Base-by-base conservation (phyloP, 345 rosid genomes). In the Murraya paniculata region DNA sequence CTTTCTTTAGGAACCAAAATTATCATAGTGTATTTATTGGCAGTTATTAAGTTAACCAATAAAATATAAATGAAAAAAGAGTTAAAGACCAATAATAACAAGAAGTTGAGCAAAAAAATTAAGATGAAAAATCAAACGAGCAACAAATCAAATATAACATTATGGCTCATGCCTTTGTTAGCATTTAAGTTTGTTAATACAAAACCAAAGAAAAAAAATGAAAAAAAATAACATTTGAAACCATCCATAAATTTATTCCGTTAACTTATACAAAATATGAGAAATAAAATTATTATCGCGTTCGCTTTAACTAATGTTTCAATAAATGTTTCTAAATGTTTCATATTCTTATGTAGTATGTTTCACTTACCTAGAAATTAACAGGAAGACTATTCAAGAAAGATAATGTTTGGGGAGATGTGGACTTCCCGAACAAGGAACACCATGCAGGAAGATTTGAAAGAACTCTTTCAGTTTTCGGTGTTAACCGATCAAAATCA, bases 351-450 rank as follows among this genome's bases (percentile, higher is more conserved):
- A 53, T 16, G 77, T 21, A n/a, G 5, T 36, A 13, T 53, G 60
- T 50, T 45, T 56, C 11, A 39, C 11, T 13, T 31, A 39, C 78
- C 87, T 88, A 87, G 36, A 81, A 81, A 71, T 81, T 68, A 72
- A 89, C 85, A 41, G 95, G 92, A 78, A 93, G 93, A 82, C 85
- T 89, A 55, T 79, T 85, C 64, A 93, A 77, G 75, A 96, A 92
- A 2, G 98, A 85, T 39, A 92, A 79, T 9, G 88, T 88, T 83
- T 78, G 80, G 0, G 99, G 97, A 64, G 94, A 92, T 0, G 98
- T 85, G 57, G 98, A 94, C 81, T 92, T 96, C 50, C 98, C 99
- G 71, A 94, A 92, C 84, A 82, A 30, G 22, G 99, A 84, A 77
- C 98, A 95, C 95, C 90, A 92, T 4, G 88, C 9, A 50, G 99